Evolutionary conservation across 805 yeast genomes (phyloP).

Genomic region (Wickerhamomyces queroliae): DNA sequence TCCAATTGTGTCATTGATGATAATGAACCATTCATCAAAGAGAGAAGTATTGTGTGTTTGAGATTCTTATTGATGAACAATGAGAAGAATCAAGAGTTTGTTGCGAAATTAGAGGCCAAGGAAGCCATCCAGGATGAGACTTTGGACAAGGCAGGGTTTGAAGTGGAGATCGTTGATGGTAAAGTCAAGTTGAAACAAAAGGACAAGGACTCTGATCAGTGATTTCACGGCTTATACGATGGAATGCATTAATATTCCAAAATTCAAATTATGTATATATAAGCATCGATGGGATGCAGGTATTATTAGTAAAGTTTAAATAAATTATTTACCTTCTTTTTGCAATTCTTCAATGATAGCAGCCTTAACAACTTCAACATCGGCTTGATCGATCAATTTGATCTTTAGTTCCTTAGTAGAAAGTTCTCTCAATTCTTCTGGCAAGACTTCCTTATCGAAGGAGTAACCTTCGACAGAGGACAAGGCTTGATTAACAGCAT

Average conservation of each 20-base stretch:
- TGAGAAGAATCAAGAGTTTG: slow-evolving; percentile 65
- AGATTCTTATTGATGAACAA: slow-evolving; percentile 64
- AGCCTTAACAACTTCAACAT: slow-evolving; percentile 65
- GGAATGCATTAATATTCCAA: too few relatives aligned
- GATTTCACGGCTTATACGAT: neutral
- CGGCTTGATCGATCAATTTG: slow-evolving; percentile 62
- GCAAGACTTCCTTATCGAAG: slow-evolving; percentile 84
- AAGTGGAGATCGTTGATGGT: slow-evolving; percentile 69
- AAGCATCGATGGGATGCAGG: too few relatives aligned
- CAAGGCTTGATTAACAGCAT: slow-evolving; percentile 85
- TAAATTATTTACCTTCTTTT: slow-evolving; percentile 28
- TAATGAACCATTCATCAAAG: slow-evolving; percentile 84
- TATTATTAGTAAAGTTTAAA: too few relatives aligned
- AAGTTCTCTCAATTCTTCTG: slow-evolving; percentile 76
- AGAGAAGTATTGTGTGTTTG: slow-evolving; percentile 75
- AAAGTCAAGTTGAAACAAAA: slow-evolving; percentile 48
- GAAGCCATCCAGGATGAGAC: slow-evolving; percentile 53
- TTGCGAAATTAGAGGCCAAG: slow-evolving; percentile 71
- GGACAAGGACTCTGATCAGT: slow-evolving; percentile 6
- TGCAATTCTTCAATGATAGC: slow-evolving; percentile 69
- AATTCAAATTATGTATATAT: neutral
- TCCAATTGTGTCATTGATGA: slow-evolving; percentile 83
- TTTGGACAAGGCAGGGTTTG: slow-evolving; percentile 70
- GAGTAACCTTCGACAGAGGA: slow-evolving; percentile 63
- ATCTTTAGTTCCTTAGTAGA: slow-evolving; percentile 70